These are phyloP conservation scores for Phellinidium pouzarii DNA, from an alignment of 1,284 basidiomycete genomes.

Conservation along the genomic window DNA sequence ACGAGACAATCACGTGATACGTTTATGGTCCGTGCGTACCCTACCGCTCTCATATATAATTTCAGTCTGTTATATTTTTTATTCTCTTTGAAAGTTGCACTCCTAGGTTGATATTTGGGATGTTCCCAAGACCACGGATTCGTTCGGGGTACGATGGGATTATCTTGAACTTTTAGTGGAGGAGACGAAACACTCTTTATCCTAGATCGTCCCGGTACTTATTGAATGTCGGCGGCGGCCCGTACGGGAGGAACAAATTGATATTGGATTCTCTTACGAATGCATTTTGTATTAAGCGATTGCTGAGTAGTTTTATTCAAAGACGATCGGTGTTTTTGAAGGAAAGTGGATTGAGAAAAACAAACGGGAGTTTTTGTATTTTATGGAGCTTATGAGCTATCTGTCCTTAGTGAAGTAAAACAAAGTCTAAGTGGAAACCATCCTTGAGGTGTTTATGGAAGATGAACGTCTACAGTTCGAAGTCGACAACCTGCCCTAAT, in stretches of 20 bases:
- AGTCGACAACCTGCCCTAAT: too few species aligned
- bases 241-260: slow-evolving; percentile 29
- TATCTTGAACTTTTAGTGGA: slow-evolving; percentile 26
- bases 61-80: neutral
- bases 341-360: too few species aligned
- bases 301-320: neutral
- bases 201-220: slow-evolving; percentile 38
- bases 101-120: slow-evolving; percentile 67
- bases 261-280: neutral
- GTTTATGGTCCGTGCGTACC: slow-evolving; percentile 51
- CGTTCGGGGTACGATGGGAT: slow-evolving; percentile 17
- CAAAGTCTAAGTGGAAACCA: too few species aligned
- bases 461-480: too few species aligned
- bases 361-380: too few species aligned
- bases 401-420: too few species aligned
- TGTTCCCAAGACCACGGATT: slow-evolving; percentile 28
- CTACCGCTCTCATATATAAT: slow-evolving; percentile 23
- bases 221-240: slow-evolving; percentile 27
- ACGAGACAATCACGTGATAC: slow-evolving; percentile 6
- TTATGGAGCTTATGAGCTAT: too few species aligned
- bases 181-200: slow-evolving; percentile 44
- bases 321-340: too few species aligned
- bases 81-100: slow-evolving; percentile 57
- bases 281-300: neutral
- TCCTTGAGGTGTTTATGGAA: too few species aligned